phyloP scores from a whole-genome alignment of 2,329 filamentous ascomycete genomes.

The Diaporthe aspalathi region DNA sequence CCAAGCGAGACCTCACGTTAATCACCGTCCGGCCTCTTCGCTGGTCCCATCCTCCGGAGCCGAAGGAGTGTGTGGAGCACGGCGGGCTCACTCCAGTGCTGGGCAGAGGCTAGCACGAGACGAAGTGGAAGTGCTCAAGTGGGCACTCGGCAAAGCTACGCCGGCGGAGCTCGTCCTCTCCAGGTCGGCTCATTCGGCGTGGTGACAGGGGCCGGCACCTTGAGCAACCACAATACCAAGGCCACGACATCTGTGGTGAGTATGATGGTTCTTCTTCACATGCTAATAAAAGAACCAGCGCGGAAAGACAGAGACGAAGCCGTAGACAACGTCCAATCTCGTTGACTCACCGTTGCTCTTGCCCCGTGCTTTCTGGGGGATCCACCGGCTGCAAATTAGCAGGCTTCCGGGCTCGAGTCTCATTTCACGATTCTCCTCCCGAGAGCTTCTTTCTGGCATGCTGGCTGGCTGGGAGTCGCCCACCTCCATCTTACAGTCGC shows the following conservation, averaged over 20 bases:
- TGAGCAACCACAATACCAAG: background rate
- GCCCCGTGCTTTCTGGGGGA: slow-evolving; percentile 17
- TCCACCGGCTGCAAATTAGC: slow-evolving; percentile 30
- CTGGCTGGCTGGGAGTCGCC: background rate
- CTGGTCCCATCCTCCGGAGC: slow-evolving; percentile 2
- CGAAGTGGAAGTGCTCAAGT: slow-evolving; percentile 17
- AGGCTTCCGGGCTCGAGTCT: slow-evolving; percentile 24
- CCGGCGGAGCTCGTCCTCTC: background rate
- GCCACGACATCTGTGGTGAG: background rate
- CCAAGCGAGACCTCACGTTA: background rate
- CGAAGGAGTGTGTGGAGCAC: slow-evolving; percentile 24
- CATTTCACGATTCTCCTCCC: slow-evolving; percentile 24
- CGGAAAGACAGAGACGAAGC: background rate
- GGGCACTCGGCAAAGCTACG: background rate
- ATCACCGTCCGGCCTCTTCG: background rate
- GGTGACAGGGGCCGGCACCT: slow-evolving; percentile 1
- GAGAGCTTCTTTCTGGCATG: slow-evolving; percentile 1
- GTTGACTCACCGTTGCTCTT: slow-evolving; percentile 28
- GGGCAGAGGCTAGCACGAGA: slow-evolving; percentile 6
- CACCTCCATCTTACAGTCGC: slow-evolving; percentile 13
- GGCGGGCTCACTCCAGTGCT: slow-evolving; percentile 1
- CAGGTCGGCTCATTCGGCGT: slow-evolving; percentile 2
- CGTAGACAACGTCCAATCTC: slow-evolving; percentile 29
- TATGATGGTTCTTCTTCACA: background rate
- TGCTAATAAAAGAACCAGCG: slow-evolving; percentile 1